A percentile compares a stretch with the other conserved stretches of the same genome.
Evolutionary conservation across 192 early-diverging fungal species (phyloP).

Genomic region (Diversispora eburnea): DNA sequence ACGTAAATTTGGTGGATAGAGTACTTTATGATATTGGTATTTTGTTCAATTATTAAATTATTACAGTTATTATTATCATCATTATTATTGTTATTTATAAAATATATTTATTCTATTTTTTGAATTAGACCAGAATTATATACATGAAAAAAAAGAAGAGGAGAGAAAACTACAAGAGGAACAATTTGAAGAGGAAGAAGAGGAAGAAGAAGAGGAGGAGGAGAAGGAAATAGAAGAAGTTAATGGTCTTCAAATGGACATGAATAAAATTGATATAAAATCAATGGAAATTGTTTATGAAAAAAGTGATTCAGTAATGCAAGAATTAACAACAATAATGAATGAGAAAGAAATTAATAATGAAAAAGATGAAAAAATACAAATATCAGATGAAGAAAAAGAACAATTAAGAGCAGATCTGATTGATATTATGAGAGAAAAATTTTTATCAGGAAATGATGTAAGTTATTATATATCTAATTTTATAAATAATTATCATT

Average conservation of each 20-base stretch:
- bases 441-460: conserved; percentile 39
- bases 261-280: background rate
- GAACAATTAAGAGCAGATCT: conserved; percentile 34
- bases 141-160: conserved; percentile 27
- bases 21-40: conserved; percentile 33
- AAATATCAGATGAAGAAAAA: conserved; percentile 22
- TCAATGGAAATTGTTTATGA: background rate
- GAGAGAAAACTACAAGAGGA: conserved; percentile 33
- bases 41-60: background rate
- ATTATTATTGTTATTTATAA: background rate
- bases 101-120: background rate
- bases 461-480: conserved; percentile 29
- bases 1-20: conserved; percentile 36
- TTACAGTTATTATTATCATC: background rate
- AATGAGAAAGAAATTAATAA: conserved; percentile 19
- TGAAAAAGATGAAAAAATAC: conserved; percentile 30
- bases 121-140: conserved; percentile 30
- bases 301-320: background rate
- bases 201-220: conserved; percentile 40
- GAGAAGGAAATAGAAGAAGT: conserved; percentile 28
- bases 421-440: conserved; percentile 39
- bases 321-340: background rate
- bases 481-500: background rate
- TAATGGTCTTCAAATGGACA: background rate
- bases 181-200: conserved; percentile 26